Percentiles rank a stretch among this genome's conserved stretches.
Evolutionary conservation across 129 eudicot genomes (phyloP).

Genomic region (Tanacetum coccineum): DNA sequence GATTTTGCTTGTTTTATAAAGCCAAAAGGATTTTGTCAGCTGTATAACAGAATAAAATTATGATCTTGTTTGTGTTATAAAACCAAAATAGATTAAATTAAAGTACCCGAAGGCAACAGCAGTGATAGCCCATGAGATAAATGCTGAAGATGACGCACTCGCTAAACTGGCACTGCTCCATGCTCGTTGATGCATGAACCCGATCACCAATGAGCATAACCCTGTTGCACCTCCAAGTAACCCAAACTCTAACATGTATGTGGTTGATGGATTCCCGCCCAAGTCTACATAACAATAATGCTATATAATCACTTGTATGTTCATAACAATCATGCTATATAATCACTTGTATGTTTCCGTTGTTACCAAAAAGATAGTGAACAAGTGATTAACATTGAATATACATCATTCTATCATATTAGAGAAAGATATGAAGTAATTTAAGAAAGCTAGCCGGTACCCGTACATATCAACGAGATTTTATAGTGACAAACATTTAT

Average conservation of each 20-base stretch:
- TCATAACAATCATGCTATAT: too few relatives aligned
- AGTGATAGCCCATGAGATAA: constrained; percentile 62
- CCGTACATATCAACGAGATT: too few relatives aligned
- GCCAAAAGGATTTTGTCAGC: neutral
- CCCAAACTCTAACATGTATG: constrained; percentile 57
- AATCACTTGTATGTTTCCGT: too few relatives aligned
- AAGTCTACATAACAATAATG: constrained; percentile 38
- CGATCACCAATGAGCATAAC: constrained; percentile 46
- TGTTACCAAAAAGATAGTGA: too few relatives aligned
- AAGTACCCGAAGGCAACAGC: constrained; percentile 70
- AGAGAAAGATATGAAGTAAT: too few relatives aligned
- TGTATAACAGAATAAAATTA: neutral
- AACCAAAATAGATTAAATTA: neutral
- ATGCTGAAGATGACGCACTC: constrained; percentile 56
- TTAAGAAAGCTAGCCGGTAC: too few relatives aligned
- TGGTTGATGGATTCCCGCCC: constrained; percentile 85
- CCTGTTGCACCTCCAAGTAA: constrained; percentile 73
- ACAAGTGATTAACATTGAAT: too few relatives aligned
- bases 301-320: neutral
- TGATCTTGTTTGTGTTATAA: neutral
- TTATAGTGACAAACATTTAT: too few relatives aligned
- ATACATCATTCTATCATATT: too few relatives aligned
- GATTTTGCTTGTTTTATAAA: neutral
- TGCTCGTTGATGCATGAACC: constrained; percentile 53
- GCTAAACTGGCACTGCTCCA: constrained; percentile 63